A percentile compares a stretch with the other conserved stretches of the same genome.
phyloP scores from a whole-genome alignment of 371 early-diverging fungal genomes.

The Mucor velutinosus region DNA sequence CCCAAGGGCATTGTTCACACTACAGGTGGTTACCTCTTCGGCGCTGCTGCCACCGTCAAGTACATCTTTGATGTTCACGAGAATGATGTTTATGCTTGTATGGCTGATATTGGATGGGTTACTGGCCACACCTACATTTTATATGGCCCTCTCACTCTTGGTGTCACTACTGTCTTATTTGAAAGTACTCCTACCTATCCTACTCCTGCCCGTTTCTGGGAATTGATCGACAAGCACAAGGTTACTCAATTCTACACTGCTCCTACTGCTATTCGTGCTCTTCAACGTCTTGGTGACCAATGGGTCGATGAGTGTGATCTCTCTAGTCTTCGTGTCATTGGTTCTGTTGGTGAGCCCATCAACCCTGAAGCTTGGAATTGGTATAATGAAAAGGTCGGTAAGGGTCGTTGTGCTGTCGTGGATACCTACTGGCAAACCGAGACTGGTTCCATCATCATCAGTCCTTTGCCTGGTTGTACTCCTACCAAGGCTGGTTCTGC shows the following conservation, averaged over 20 bases:
- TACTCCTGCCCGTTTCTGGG: conserved; percentile 79
- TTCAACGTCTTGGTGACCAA: conserved; percentile 84
- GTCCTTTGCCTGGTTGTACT: conserved; percentile 87
- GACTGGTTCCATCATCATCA: conserved; percentile 92
- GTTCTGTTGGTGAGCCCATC: conserved; percentile 98
- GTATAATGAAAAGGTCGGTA: conserved; percentile 90
- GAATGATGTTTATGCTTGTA: conserved; percentile 83
- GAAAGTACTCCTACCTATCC: conserved; percentile 90
- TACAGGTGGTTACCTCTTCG: conserved; percentile 95
- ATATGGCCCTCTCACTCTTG: conserved; percentile 92
- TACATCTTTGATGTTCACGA: conserved; percentile 91
- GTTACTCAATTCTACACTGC: conserved; percentile 98
- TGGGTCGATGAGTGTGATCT: conserved; percentile 75
- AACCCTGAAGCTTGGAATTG: conserved; percentile 97
- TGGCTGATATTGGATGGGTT: conserved; percentile 83
- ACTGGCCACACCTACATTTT: conserved; percentile 87
- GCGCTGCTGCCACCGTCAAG: conserved; percentile 87
- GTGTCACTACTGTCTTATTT: conserved; percentile 91
- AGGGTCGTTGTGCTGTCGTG: conserved; percentile 82
- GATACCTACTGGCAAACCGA: conserved; percentile 98
- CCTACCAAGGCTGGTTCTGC: conserved; percentile 94
- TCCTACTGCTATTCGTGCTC: conserved; percentile 95
- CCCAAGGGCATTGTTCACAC: conserved; percentile 96
- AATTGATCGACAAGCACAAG: conserved; percentile 81
- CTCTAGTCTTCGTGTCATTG: conserved; percentile 83